Base-by-base conservation (phyloP, 2,329 filamentous ascomycete genomes). In the Cladosporium phlei region DNA sequence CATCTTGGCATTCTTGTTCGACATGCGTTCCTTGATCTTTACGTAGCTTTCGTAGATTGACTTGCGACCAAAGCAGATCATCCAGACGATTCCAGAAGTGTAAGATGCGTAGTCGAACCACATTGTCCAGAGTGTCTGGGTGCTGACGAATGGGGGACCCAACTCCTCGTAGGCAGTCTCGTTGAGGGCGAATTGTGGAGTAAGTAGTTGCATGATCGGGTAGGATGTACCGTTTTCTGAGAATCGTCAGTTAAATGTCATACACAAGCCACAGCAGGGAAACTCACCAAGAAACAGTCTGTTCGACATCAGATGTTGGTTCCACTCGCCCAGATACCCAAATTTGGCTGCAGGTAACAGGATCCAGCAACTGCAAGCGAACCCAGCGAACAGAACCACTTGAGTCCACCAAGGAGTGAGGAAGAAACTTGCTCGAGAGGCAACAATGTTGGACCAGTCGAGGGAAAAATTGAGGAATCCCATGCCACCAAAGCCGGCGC, bases 71-170 rank as follows among this genome's bases (percentile, higher is more conserved):
- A 82, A 82, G 0, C 78, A 71, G 3, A 64, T 64, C 59, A 80
- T 77, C 78, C 79, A 82, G 5, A 74, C 73, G 38, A 81, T 67
- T 0, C 77, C 76, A 1, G 78, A 80, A 1, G 76, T 70, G 47
- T 79, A 76, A 7, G 77, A 74, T 5, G 79, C 77, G 47, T 81
- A 82, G 57, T 78, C 76, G 58, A 80, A 81, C 62, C 80, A 80
- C 51, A 77, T 77, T 3, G 63, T 60, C 78, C 78, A 82, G 3
- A 79, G 67, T 32, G 74, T 70, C 50, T 82, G 79, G 0, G 76
- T 64, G 1, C 79, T 75, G 44, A 80, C 73, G 52, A 79, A 79
- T n/a, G 78, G 66, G 2, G 74, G 74, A 0, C 79, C 79, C 25
- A 75, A 66, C 5, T 69, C 55, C n/a, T 66, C 58, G 47, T 67